Evolutionary conservation across 2,329 filamentous ascomycete species (phyloP).

Genomic region (Aspergillus puulaauensis): DNA sequence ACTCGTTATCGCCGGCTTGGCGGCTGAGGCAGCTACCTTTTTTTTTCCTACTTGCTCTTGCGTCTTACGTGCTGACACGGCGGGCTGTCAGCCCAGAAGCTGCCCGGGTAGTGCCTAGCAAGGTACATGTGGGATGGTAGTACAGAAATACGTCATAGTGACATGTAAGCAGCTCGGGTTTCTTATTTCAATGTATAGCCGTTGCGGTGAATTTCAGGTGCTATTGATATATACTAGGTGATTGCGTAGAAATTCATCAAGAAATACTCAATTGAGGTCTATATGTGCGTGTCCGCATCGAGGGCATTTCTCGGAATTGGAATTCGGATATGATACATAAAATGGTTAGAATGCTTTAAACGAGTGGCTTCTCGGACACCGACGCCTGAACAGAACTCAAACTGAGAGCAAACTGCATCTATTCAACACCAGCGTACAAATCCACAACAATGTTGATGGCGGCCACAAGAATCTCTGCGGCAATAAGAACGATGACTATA

Average conservation of each 20-base stretch:
- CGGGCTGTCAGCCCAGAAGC: background rate
- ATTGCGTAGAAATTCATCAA: background rate
- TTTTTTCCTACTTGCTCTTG: too few species aligned
- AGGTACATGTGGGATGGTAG: background rate
- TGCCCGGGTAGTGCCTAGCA: background rate
- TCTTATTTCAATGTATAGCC: background rate
- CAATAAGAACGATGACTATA: constrained; percentile 88
- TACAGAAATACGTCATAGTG: background rate
- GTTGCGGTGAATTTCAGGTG: background rate
- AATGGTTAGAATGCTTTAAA: background rate
- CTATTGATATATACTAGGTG: background rate
- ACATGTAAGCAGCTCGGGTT: background rate
- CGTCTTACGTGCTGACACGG: too few species aligned
- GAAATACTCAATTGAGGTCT: background rate
- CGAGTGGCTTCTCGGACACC: background rate
- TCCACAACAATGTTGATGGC: constrained; percentile 95
- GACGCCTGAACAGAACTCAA: background rate
- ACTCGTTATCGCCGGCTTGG: background rate
- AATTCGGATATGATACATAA: background rate
- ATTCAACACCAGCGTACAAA: constrained; percentile 70
- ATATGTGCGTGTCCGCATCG: background rate
- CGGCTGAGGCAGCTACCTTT: background rate
- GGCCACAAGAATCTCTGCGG: constrained; percentile 89
- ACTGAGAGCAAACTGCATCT: constrained; percentile 11
- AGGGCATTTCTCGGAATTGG: background rate